Base-by-base conservation (phyloP, 495 filamentous ascomycete genomes). In the Jackrogersella multiformis region DNA sequence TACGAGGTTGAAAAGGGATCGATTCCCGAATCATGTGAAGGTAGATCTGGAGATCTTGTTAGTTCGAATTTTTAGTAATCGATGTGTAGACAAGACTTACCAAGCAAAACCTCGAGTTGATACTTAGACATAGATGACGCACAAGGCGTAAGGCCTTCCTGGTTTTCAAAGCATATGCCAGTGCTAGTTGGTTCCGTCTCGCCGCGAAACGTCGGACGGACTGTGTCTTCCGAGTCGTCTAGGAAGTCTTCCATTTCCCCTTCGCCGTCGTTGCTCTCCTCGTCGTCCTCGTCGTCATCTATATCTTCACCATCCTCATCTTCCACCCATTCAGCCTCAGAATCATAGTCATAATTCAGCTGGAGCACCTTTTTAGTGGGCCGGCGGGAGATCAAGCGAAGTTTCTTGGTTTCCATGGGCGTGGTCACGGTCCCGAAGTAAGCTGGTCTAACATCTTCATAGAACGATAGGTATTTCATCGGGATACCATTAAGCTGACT, bases 261-360 rank as follows among this genome's bases (percentile, higher is more conserved):
- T 4, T 85, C 86, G 20, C 80, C 84, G 4, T 87, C 88, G 0
- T 76, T 66, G 18, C 86, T 86, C 42, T 89, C 85, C 21, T 92
- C 90, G 5, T 97, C 94, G 41, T 96, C 93, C 18, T 91, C 90
- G 55, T 94, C 90, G 0, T 88, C 90, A 57, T 87, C 86, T 4
- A 92, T 75, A 41, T 93, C 89, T 68, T 93, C 91, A 3, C 81
- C 84, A 49, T 89, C 42, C n/a, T 46, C 92, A 71, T 95, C 92
- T 52, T 91, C 90, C 65, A 92, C 90, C 92, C 95, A 99, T 77
- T 97, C 96, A 0, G 90, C 94, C 74, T 99, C 95, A 0, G 94
- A 97, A 71, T 98, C 95, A 70, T 97, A 97, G 64, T 95, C 93
- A 74, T 99, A 98, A 71, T 96, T 82, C n/a, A 88, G 82, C 2